These are phyloP conservation scores for Vicia villosa DNA, from an alignment of 306 rosid species.

Conservation along the genomic window DNA sequence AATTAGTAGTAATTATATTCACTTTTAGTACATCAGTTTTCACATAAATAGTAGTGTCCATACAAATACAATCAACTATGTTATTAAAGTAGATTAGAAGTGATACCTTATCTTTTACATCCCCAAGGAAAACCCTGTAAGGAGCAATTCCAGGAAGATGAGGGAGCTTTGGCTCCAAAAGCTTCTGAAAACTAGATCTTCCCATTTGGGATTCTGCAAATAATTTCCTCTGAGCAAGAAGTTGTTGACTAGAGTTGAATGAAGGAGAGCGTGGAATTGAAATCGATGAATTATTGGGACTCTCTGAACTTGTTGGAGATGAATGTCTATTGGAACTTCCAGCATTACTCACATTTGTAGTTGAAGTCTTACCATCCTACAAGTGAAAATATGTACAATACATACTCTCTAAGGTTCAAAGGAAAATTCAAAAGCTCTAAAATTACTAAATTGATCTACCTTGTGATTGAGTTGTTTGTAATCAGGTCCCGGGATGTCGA, in stretches of 20 bases:
- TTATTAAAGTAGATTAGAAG: conserved; percentile 24
- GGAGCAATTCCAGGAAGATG: conserved; percentile 71
- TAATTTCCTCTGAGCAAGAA: conserved; percentile 59
- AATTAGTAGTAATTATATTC: too few species aligned
- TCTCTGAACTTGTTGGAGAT: conserved; percentile 38
- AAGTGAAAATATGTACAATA: conserved; percentile 11
- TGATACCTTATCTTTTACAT: conserved; percentile 79
- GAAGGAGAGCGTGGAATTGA: conserved; percentile 46
- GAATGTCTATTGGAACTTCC: conserved; percentile 18
- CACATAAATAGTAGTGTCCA: too few species aligned
- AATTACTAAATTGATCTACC: conserved; percentile 50
- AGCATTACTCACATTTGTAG: conserved; percentile 34
- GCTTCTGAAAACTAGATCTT: conserved; percentile 79
- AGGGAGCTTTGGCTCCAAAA: conserved; percentile 77
- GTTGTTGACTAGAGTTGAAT: conserved; percentile 62
- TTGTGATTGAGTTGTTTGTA: conserved; percentile 42
- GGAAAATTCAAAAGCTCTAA: conserved; percentile 32
- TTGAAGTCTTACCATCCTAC: conserved; percentile 50
- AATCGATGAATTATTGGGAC: conserved; percentile 36
- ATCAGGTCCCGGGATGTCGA: conserved; percentile 57
- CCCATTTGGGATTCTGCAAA: conserved; percentile 70
- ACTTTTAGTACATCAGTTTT: too few species aligned
- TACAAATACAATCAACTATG: conserved; percentile 28
- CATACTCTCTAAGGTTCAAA: conserved; percentile 18
- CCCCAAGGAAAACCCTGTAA: conserved; percentile 72